Evolutionary conservation across 176 grass and related monocot species (phyloP).

Genomic region (Phoenix dactylifera): DNA sequence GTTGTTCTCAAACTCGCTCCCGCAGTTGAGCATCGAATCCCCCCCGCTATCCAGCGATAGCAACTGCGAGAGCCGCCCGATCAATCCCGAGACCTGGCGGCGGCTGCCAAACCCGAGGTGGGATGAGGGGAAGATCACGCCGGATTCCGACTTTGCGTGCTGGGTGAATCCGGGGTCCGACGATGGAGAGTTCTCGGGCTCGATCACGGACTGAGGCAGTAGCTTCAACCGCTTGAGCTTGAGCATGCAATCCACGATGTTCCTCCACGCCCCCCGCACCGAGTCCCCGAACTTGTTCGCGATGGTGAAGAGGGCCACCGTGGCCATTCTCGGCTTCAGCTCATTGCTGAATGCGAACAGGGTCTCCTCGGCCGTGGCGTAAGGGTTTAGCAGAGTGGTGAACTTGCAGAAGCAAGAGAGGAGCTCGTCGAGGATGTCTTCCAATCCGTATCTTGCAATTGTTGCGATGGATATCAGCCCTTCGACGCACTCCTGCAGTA

Average conservation of each 20-base stretch:
- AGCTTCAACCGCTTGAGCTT: constrained; percentile 92
- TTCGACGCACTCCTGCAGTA: constrained; percentile 64
- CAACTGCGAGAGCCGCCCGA: constrained; percentile 88
- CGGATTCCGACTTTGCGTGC: constrained; percentile 35
- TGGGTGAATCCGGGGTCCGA: constrained; percentile 2
- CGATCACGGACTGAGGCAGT: constrained; percentile 44
- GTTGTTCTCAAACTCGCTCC: constrained; percentile 84
- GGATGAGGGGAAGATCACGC: constrained; percentile 60
- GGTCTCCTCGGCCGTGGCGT: constrained; percentile 73
- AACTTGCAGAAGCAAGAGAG: constrained; percentile 98
- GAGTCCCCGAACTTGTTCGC: constrained; percentile 83
- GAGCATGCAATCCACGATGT: constrained; percentile 74
- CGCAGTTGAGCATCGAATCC: constrained; percentile 53
- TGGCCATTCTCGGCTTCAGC: constrained; percentile 80
- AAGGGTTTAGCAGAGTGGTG: constrained; percentile 82
- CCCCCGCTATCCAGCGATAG: constrained; percentile 43
- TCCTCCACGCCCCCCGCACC: constrained; percentile 66
- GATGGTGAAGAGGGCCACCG: constrained; percentile 82
- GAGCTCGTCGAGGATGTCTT: constrained; percentile 81
- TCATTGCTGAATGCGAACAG: constrained; percentile 85
- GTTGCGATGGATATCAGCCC: constrained; percentile 65
- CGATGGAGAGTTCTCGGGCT: constrained; percentile 19
- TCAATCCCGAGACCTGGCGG: constrained; percentile 64
- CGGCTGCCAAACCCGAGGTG: constrained; percentile 43
- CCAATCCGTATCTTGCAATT: constrained; percentile 62